These are phyloP conservation scores for Cercophora scortea DNA, from an alignment of 495 filamentous ascomycete species.

Conservation along the genomic window DNA sequence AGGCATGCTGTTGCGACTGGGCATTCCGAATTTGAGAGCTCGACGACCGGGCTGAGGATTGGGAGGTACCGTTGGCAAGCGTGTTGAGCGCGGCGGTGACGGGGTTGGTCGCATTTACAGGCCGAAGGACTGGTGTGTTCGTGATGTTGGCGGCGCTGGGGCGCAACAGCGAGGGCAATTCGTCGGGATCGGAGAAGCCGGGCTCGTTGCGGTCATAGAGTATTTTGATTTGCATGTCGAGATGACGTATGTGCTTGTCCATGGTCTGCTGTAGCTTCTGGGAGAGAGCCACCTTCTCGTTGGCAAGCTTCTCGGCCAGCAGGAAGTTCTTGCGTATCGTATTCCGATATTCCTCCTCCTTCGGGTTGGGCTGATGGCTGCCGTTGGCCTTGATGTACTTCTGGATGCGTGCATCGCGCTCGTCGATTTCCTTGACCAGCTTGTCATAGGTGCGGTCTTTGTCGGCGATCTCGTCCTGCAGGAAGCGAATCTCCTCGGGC, in stretches of 20 bases:
- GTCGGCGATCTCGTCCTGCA: constrained; percentile 88
- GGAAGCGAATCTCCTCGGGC: constrained; percentile 81
- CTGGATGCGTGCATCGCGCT: constrained; percentile 74
- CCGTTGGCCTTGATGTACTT: constrained; percentile 85
- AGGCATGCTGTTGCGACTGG: constrained; percentile 33
- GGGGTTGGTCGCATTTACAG: constrained; percentile 28
- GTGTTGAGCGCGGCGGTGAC: constrained; percentile 40
- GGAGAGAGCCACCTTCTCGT: constrained; percentile 76
- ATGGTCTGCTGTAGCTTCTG: constrained; percentile 70
- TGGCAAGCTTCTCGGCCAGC: constrained; percentile 63
- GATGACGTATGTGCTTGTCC: constrained; percentile 80
- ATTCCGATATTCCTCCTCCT: constrained; percentile 68
- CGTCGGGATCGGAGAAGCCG: constrained; percentile 65
- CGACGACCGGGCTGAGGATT: constrained; percentile 20
- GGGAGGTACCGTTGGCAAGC: constrained; percentile 37
- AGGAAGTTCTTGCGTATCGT: constrained; percentile 66
- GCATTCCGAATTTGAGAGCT: constrained; percentile 34
- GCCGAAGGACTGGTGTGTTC: constrained; percentile 30
- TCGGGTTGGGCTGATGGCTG: constrained; percentile 72
- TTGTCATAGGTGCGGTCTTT: constrained; percentile 79
- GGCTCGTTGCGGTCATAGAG: constrained; percentile 68
- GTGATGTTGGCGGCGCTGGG: constrained; percentile 42
- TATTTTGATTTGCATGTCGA: constrained; percentile 81
- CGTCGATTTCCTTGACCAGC: constrained; percentile 62
- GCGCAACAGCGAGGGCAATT: constrained; percentile 69